Evolutionary conservation across 106 monocot genomes (phyloP), one percentile per base, ranked within the genome.

Genomic region (Posidonia australis): DNA sequence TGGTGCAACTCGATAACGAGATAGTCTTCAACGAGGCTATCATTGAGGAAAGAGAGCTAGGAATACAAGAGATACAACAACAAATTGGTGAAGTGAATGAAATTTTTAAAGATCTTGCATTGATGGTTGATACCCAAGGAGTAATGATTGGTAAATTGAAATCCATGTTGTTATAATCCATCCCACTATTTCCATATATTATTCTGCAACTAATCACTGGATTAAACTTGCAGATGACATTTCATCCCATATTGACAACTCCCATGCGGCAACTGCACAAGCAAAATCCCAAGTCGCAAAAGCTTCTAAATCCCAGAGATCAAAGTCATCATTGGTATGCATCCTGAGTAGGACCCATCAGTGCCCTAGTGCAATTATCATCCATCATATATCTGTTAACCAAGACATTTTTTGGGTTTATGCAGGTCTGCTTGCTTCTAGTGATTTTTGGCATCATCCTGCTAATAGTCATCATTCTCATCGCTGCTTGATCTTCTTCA

Each of bases 31-130:
- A 90, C 62, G 89, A 90, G 73, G 89, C 89, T 17, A 84, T 94
- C 65, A 94, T 90, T 51, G 89, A 90, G 70, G 94, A 94, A 72
- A 84, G 94, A 68, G 86, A 86, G 31, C 84, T 84, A 64, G 86
- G 84, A 31, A 89, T 89, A 65, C 75, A 84, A 66, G 93, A 94
- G 57, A 84, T 94, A 54, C 86, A 94, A 44, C 53, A 84, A 13
- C 86, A 89, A 63, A 94, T 94, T 70, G 84, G 86, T 52, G 89
- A 90, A 63, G 89, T 94, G 25, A 81, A 89, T 48, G 89, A 90
- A 70, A 86, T 90, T 4, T 89, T 94, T 49, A 89, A 82, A 66
- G 89, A 94, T 60, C 89, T 94, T 43, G 89, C 86, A 55, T 77
- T 86, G 6, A 70, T 86, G 19, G 89, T 90, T 54, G 83, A 94